Base-by-base conservation (phyloP, 1,139 yeast species). In the Saccharomycopsis phalli region DNA sequence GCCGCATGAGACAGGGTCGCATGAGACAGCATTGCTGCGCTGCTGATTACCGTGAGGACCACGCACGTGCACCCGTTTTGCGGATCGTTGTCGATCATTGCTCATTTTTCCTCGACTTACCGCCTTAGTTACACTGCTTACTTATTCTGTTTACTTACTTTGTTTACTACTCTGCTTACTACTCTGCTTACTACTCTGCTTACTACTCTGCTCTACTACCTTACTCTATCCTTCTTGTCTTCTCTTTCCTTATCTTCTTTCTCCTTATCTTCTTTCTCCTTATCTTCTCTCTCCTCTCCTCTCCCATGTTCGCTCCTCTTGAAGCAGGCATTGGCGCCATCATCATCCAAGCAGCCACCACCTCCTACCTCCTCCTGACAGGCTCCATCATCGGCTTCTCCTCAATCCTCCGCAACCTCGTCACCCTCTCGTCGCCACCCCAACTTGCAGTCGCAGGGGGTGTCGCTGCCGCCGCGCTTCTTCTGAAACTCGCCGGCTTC, bases 331-430 rank as follows among this genome's bases (percentile, higher is more conserved):
- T 65, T 8, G 74, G 74, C 1, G 74, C 74, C 0, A 26, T 61
- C 10, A 55, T 68, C 22, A 61, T 69, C 25, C 73, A 68, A 37
- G 50, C 59, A 10, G 61, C 71, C 3, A 65, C 71, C 0, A 61
- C 71, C 0, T 58, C 64, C 16, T 65, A 59, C 44, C 52, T 64
- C 27, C 49, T 52, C 31, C 54, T 58, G 14, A 52, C 58, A 26
- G 74, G 74, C 3, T 52, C 54, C 13, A 60, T 62, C 1, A 53
- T 68, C 5, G 74, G 74, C 3, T 67, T 68, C 49, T 68, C 74
- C 0, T 64, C 71, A 1, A 49, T 67, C n/a, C 59, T 53, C 47
- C 55, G 53, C n/a, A 41, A 61, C 3, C 27, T 59, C 2, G 43
- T 50, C 17, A 48, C 43, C 25, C 55, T 58, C 2, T 36, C 52